Conservation (phyloP, 2,329 filamentous ascomycete genomes). For the Orbilia ellipsospora region DNA sequence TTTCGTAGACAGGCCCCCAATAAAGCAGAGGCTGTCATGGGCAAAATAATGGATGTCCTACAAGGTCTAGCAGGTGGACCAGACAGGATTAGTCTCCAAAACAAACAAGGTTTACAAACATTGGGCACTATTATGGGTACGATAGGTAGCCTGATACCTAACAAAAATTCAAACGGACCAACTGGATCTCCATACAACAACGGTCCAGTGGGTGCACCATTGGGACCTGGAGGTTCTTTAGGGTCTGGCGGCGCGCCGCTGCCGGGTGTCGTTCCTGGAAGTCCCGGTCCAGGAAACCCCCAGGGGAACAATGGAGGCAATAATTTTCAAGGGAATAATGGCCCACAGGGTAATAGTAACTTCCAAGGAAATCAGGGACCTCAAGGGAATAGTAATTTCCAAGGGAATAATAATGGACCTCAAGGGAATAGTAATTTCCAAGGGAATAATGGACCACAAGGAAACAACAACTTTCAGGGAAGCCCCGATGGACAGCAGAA, state of each 20-base stretch:
- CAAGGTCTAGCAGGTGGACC: slow-evolving; percentile 9
- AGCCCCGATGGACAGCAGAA: no score
- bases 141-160: slow-evolving; percentile 1
- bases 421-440: neutral
- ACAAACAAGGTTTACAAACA: neutral
- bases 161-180: neutral
- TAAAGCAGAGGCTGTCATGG: slow-evolving; percentile 8
- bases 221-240: neutral
- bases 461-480: no score
- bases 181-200: neutral
- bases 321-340: neutral
- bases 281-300: neutral
- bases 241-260: neutral
- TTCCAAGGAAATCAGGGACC: neutral
- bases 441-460: no score
- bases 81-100: neutral
- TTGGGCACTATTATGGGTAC: neutral
- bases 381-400: neutral
- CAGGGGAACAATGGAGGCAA: neutral
- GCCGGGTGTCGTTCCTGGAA: neutral
- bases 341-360: neutral
- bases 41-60: slow-evolving; percentile 10
- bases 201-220: neutral
- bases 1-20: neutral
- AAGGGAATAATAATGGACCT: neutral